A percentile compares a stretch with the other conserved stretches of the same genome.
These are phyloP conservation scores for Picea glauca DNA, from an alignment of 75 land plant species.

Conservation along the genomic window DNA sequence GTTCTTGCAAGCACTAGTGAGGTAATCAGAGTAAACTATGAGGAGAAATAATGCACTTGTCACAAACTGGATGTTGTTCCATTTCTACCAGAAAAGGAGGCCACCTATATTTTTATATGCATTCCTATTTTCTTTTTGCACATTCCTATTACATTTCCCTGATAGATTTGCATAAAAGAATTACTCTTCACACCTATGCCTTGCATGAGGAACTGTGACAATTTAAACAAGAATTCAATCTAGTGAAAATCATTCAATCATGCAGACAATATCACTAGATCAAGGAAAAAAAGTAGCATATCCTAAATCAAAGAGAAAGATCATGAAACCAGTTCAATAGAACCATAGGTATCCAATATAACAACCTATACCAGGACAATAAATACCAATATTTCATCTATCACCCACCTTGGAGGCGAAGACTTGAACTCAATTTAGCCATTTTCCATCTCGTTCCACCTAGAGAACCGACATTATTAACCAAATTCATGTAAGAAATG, in stretches of 20 bases:
- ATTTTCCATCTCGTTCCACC: constrained; percentile 65
- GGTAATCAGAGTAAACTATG: constrained; percentile 34
- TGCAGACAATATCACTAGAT: too few relatives aligned
- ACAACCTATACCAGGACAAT: not conserved
- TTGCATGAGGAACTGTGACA: constrained; percentile 46
- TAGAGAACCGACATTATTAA: constrained; percentile 39
- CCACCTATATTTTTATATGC: constrained; percentile 35
- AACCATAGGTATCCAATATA: not conserved
- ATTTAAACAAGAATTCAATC: not conserved
- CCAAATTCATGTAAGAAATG: constrained; percentile 39
- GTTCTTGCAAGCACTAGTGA: constrained; percentile 20
- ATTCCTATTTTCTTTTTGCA: constrained; percentile 29
- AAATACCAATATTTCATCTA: not conserved
- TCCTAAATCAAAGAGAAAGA: not conserved
- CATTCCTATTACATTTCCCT: constrained; percentile 17
- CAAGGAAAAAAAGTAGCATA: not conserved
- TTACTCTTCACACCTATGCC: constrained; percentile 34
- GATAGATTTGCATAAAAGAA: constrained; percentile 26
- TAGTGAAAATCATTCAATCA: not conserved
- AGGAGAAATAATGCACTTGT: constrained; percentile 34
- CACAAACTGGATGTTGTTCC: constrained; percentile 63
- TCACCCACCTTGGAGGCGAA: constrained; percentile 58
- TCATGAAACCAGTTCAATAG: too few relatives aligned
- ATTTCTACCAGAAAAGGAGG: constrained; percentile 25
- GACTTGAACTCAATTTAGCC: constrained; percentile 59